Base-by-base conservation (phyloP, 306 rosid species). In the Acmispon strigosus region DNA sequence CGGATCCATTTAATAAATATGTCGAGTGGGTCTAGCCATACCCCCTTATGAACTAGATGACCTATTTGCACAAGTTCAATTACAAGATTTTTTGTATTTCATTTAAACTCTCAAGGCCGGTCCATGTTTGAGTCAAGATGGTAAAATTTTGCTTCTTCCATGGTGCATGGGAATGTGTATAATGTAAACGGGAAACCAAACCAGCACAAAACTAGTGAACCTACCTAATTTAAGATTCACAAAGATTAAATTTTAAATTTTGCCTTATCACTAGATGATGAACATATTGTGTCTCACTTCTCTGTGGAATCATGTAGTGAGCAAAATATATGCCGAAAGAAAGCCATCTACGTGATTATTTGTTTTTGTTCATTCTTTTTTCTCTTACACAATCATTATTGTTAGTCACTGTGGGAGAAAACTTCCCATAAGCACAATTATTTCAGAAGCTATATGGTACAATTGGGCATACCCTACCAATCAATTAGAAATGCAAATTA, bases 401-500 rank as follows among this genome's bases (percentile, higher is more conserved):
- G 14, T 62, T 58, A 47, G n/a, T 57, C 49, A 73, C 1, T 5
- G 53, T 7, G 5, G 47, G 69, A 63, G 72, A 37, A 14, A 69
- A 41, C 8, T 58, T 58, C 15, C 29, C 7, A 39, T 3, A 66
- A 44, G 29, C 5, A n/a, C 54, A 43, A 54, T 29, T 43, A 22
- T 22, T 22, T 64, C 13, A 32, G 51, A 41, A 27, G 24, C 55
- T 51, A 60, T 67, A 66, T 37, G 47, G 27, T 66, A 58, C 60
- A 55, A 63, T 71, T 78, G 56, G 11, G 57, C 72, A 72, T 22
- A 44, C 4, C n/a, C 32, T 19, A 44, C 16, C 37, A 64, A 64
- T 64, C 37, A 47, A 54, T 70, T 24, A 47, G 50, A 62, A 53
- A 69, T n/a, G 43, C 4, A 47, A 75, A 24, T 66, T 41, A 60